Evolutionary conservation across 495 filamentous ascomycete genomes (phyloP).

Genomic region (Aspergillus sclerotiicarbonarius): DNA sequence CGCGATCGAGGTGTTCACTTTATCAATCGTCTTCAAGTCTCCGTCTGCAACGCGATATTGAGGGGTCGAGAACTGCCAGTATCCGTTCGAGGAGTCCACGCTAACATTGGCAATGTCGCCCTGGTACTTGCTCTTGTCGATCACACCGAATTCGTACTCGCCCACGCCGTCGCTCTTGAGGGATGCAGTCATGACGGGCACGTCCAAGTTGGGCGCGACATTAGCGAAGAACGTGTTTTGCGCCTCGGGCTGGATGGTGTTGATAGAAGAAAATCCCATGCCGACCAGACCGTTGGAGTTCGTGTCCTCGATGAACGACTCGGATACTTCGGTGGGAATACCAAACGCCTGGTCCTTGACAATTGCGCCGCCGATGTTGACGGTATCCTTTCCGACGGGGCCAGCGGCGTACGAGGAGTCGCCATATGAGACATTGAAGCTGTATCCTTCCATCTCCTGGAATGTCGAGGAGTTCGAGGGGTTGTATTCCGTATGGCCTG

Average conservation of each 20-base stretch:
- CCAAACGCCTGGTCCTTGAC: constrained; percentile 70
- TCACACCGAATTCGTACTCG: constrained; percentile 73
- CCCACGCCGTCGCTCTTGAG: constrained; percentile 60
- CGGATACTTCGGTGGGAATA: constrained; percentile 62
- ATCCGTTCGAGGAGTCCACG: constrained; percentile 63
- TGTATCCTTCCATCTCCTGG: constrained; percentile 39
- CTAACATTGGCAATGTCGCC: constrained; percentile 62
- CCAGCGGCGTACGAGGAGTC: constrained; percentile 68
- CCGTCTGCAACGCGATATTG: constrained; percentile 55
- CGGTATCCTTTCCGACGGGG: constrained; percentile 67
- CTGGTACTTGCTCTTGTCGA: constrained; percentile 64
- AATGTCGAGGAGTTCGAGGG: constrained; percentile 58
- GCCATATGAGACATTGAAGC: constrained; percentile 72
- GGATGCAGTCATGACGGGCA: constrained; percentile 71
- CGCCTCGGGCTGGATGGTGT: constrained; percentile 62
- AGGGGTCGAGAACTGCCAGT: constrained; percentile 70
- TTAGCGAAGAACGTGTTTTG: constrained; percentile 86
- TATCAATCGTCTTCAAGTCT: constrained; percentile 25
- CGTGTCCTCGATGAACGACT: constrained; percentile 60
- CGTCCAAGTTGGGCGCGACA: constrained; percentile 56
- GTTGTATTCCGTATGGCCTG: constrained; percentile 61
- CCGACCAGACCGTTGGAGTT: constrained; percentile 72
- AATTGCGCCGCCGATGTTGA: constrained; percentile 69
- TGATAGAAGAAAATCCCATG: constrained; percentile 72
- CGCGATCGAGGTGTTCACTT: constrained; percentile 52